phyloP scores from a whole-genome alignment of 768 basidiomycete species.

The Hygrocybe coccinea region DNA sequence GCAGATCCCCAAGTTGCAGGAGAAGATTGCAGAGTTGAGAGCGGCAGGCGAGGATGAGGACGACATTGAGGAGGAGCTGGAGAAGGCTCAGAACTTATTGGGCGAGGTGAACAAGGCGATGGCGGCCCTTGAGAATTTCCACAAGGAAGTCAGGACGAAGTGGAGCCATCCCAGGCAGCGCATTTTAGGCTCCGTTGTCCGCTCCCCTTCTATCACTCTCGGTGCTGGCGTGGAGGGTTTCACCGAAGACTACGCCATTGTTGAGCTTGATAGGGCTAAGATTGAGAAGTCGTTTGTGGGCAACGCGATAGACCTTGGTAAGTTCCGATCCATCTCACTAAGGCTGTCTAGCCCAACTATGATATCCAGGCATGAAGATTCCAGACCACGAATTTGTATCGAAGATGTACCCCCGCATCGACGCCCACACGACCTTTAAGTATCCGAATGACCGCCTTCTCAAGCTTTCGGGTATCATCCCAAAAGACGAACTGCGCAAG shows the following conservation, averaged over 20 bases:
- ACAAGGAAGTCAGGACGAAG: background rate
- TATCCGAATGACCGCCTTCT: constrained; percentile 21
- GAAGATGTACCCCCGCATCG: constrained; percentile 19
- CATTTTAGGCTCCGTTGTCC: background rate
- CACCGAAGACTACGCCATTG: constrained; percentile 8
- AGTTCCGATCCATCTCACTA: constrained; percentile 11
- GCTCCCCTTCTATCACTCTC: constrained; percentile 1
- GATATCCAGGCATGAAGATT: constrained; percentile 20
- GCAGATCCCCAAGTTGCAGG: constrained; percentile 1
- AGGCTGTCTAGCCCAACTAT: background rate
- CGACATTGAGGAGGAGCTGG: constrained; percentile 1
- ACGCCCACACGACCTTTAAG: constrained; percentile 12
- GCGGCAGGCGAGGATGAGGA: background rate
- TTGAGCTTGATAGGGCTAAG: constrained; percentile 22
- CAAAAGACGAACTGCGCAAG: constrained; percentile 17
- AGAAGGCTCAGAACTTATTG: background rate
- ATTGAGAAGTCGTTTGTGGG: constrained; percentile 22
- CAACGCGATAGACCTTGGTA: constrained; percentile 25
- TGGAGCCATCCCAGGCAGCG: constrained; percentile 1
- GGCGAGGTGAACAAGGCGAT: background rate
- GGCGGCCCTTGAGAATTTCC: background rate
- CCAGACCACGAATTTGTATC: constrained; percentile 11
- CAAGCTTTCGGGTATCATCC: constrained; percentile 16
- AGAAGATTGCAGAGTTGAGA: no score
- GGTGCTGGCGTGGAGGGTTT: background rate